A percentile compares a stretch with the other conserved stretches of the same genome.
These are phyloP conservation scores for Porogramme epimiltina DNA, from an alignment of 1,284 basidiomycete genomes.

Conservation along the genomic window DNA sequence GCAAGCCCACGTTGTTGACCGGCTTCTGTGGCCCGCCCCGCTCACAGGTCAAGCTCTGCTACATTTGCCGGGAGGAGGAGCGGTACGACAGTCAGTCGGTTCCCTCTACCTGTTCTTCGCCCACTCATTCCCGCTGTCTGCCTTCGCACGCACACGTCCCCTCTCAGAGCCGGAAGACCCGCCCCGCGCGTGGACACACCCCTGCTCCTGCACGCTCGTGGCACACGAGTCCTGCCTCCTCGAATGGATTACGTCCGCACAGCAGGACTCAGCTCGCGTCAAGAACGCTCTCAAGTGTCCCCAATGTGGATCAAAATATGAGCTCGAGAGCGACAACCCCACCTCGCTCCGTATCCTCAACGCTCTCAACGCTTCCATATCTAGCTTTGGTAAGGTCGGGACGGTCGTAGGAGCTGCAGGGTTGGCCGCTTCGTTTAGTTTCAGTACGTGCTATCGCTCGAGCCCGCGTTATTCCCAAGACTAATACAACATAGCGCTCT, in stretches of 20 bases:
- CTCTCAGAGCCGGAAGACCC: conserved; percentile 44
- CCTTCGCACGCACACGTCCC: background rate
- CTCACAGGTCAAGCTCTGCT: conserved; percentile 69
- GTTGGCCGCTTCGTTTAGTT: conserved; percentile 43
- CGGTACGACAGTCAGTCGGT: conserved; percentile 45
- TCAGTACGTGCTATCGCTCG: conserved; percentile 33
- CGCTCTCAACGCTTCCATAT: conserved; percentile 47
- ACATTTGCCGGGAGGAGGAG: conserved; percentile 79
- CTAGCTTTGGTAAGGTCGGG: conserved; percentile 50
- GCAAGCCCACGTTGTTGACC: background rate
- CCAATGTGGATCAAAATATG: conserved; percentile 69
- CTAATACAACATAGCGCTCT: conserved; percentile 47
- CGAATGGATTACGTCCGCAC: conserved; percentile 73
- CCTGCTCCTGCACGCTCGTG: conserved; percentile 76
- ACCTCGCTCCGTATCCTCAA: conserved; percentile 51
- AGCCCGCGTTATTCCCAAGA: background rate
- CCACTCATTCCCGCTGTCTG: conserved; percentile 1
- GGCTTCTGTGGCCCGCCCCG: background rate
- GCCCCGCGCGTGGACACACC: conserved; percentile 69
- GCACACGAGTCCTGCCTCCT: conserved; percentile 79
- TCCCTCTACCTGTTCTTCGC: background rate
- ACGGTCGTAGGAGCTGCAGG: conserved; percentile 48
- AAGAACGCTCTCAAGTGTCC: conserved; percentile 75
- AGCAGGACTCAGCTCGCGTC: conserved; percentile 51
- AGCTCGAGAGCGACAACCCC: conserved; percentile 65